Conservation (phyloP, 805 yeast genomes). For the Saccharomycopsis sp. region DNA sequence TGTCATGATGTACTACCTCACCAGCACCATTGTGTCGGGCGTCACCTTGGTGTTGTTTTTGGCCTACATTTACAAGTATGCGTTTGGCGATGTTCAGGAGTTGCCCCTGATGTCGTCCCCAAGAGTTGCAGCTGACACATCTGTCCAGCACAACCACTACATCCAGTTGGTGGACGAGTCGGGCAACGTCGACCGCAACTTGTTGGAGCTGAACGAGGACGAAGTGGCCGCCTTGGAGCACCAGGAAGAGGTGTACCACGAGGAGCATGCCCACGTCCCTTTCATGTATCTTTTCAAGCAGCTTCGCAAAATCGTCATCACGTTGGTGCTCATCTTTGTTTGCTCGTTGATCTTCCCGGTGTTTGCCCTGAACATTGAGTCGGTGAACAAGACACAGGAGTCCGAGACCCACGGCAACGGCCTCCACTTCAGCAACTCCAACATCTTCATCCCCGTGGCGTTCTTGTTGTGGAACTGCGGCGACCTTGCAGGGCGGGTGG, state of each 20-base stretch:
- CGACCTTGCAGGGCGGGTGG: slow-evolving; percentile 69
- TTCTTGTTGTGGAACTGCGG: slow-evolving; percentile 86
- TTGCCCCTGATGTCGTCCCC: slow-evolving; percentile 24
- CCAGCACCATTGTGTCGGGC: slow-evolving; percentile 41
- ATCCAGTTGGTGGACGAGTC: slow-evolving; percentile 20
- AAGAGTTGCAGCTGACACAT: slow-evolving; percentile 2
- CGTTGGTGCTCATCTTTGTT: slow-evolving; percentile 67
- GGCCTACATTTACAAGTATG: slow-evolving; percentile 27
- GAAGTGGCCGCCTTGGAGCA: slow-evolving; percentile 2
- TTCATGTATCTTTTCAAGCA: slow-evolving; percentile 52
- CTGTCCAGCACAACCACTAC: slow-evolving; percentile 11
- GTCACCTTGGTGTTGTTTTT: slow-evolving; percentile 34
- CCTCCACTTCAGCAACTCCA: slow-evolving; percentile 18
- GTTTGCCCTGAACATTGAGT: slow-evolving; percentile 66
- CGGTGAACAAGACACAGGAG: slow-evolving; percentile 32
- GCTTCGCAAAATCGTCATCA: slow-evolving; percentile 50
- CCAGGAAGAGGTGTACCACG: slow-evolving; percentile 10
- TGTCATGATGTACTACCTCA: slow-evolving; percentile 36
- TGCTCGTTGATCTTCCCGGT: slow-evolving; percentile 80
- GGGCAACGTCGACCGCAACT: slow-evolving; percentile 10
- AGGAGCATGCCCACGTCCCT: slow-evolving; percentile 38
- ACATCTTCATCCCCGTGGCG: slow-evolving; percentile 62
- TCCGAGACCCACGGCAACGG: background rate
- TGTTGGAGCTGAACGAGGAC: slow-evolving; percentile 2
- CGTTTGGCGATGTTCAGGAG: slow-evolving; percentile 22